Evolutionary conservation across 2,329 filamentous ascomycete genomes (phyloP).

Genomic region (Trichoderma sp.): DNA sequence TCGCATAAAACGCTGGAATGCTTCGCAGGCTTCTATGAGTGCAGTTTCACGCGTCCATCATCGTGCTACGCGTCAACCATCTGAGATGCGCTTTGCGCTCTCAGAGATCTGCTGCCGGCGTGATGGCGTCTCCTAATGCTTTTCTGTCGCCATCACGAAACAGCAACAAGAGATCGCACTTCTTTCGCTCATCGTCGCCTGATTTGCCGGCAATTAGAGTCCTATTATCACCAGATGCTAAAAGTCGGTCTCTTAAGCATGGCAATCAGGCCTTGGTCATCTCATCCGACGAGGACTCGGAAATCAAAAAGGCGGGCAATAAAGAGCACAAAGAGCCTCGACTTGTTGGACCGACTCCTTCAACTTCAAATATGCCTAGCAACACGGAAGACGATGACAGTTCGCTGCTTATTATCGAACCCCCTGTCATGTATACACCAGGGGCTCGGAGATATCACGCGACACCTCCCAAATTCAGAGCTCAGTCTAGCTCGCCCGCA

Average conservation of each 20-base stretch:
- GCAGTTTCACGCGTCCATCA: conserved; percentile 21
- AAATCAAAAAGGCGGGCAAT: neutral
- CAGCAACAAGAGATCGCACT: conserved; percentile 32
- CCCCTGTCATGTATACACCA: conserved; percentile 21
- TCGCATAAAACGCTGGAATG: neutral
- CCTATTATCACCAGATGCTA: conserved; percentile 37
- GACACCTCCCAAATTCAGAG: conserved; percentile 6
- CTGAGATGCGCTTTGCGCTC: conserved; percentile 49
- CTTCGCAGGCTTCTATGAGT: neutral
- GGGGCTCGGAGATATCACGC: conserved; percentile 22
- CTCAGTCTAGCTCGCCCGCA: conserved; percentile 19
- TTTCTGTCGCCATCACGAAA: conserved; percentile 33
- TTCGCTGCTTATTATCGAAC: conserved; percentile 26
- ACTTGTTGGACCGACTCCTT: neutral
- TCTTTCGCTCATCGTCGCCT: conserved; percentile 49
- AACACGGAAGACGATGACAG: conserved; percentile 9
- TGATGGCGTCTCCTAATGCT: conserved; percentile 35
- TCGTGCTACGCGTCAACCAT: conserved; percentile 29
- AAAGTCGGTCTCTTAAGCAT: conserved; percentile 33
- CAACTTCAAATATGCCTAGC: neutral
- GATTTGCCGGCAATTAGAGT: conserved; percentile 52
- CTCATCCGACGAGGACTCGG: conserved; percentile 31
- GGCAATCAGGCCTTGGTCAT: conserved; percentile 39
- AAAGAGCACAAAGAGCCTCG: neutral
- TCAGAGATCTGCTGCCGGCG: conserved; percentile 28